Evolutionary conservation across 2,329 filamentous ascomycete genomes (phyloP).

Genomic region (Neophaeococcomyces mojaviensis): DNA sequence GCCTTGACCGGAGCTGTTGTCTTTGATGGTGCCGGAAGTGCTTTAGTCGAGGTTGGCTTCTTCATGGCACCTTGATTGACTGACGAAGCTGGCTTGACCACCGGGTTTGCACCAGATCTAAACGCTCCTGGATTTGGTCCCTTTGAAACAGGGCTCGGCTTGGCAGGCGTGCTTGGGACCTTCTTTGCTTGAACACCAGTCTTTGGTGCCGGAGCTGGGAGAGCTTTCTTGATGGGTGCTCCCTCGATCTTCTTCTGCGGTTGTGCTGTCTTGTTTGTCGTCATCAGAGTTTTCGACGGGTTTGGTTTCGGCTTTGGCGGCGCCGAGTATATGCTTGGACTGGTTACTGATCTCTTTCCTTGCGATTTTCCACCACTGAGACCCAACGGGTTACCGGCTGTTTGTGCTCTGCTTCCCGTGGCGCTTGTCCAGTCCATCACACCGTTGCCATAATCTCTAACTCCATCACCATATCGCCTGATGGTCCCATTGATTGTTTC

Average conservation of each 20-base stretch:
- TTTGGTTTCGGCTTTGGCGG: conserved; percentile 17
- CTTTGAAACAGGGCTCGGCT: not conserved
- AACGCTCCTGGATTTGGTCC: conserved; percentile 3
- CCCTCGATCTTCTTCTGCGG: conserved; percentile 19
- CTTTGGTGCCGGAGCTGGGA: conserved; percentile 15
- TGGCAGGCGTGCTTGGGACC: not conserved
- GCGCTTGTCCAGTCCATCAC: conserved; percentile 26
- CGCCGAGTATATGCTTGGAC: conserved; percentile 15
- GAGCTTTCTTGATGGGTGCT: conserved; percentile 13
- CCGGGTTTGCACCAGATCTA: conserved; percentile 9
- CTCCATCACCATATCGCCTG: conserved; percentile 20
- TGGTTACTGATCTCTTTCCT: conserved; percentile 19
- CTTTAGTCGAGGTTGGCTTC: conserved; percentile 9
- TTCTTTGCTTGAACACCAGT: conserved; percentile 1
- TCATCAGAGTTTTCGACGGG: conserved; percentile 21
- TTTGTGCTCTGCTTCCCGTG: conserved; percentile 17
- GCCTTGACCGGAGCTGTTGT: conserved; percentile 9
- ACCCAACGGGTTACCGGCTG: conserved; percentile 25
- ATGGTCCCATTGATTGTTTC: conserved; percentile 21
- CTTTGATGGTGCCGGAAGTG: conserved; percentile 3
- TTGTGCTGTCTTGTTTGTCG: conserved; percentile 15
- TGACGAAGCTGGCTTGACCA: conserved; percentile 8
- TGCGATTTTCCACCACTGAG: conserved; percentile 16
- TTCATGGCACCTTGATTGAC: conserved; percentile 7
- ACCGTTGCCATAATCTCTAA: conserved; percentile 26